These are phyloP conservation scores for Liriodendron chinense DNA, from an alignment of 164 flowering plant species.

Conservation along the genomic window DNA sequence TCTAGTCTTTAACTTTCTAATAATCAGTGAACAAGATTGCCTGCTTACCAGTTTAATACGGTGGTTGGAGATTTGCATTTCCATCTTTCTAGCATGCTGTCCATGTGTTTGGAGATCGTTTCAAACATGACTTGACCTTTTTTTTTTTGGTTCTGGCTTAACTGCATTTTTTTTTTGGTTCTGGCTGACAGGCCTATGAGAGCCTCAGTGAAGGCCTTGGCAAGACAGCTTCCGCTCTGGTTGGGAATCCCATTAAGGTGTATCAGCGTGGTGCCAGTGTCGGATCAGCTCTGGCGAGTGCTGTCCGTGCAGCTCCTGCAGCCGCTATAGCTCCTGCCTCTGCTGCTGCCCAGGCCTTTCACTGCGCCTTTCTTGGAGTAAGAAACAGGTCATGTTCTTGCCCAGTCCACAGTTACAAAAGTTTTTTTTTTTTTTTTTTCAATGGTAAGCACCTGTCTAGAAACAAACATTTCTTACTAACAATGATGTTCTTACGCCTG, in stretches of 20 bases:
- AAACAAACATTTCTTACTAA: not conserved
- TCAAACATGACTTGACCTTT: too few species aligned
- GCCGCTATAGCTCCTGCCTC: conserved; percentile 94
- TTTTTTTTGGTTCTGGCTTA: not conserved
- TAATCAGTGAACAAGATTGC: not conserved
- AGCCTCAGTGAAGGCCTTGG: conserved; percentile 82
- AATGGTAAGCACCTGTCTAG: not conserved
- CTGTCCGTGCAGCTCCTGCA: conserved; percentile 78
- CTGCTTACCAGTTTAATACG: not conserved
- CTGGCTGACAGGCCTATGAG: conserved; percentile 65
- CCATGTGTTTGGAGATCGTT: not conserved
- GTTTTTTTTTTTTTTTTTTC: not conserved
- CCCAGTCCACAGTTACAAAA: not conserved
- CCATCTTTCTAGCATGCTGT: not conserved
- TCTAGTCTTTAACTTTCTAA: not conserved
- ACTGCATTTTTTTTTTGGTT: too few species aligned
- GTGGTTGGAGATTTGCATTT: not conserved
- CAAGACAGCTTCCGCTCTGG: conserved; percentile 78
- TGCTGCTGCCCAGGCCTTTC: conserved; percentile 79
- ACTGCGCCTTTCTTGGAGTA: conserved; percentile 85
- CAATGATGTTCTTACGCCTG: not conserved
- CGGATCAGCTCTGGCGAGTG: conserved; percentile 83
- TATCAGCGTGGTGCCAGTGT: conserved; percentile 86
- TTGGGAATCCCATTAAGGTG: conserved; percentile 68
- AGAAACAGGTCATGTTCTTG: conserved; percentile 69